Conservation (phyloP, 1,284 basidiomycete species). For the Cryptococcus sp. region DNA sequence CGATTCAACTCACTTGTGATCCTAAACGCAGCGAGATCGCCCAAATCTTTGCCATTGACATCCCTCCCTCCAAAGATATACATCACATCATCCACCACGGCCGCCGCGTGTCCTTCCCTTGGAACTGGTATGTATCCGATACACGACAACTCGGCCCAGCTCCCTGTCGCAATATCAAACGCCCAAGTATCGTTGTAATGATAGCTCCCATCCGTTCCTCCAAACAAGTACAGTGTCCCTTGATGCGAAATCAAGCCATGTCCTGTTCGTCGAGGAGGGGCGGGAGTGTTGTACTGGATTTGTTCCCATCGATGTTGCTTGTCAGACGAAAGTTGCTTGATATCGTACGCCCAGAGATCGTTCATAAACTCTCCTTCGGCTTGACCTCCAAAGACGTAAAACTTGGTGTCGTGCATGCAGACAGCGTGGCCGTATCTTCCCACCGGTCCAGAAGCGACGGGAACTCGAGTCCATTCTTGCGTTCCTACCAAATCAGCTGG, state of each 20-base stretch:
- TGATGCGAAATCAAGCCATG: constrained; percentile 83
- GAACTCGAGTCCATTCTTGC: constrained; percentile 85
- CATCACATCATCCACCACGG: constrained; percentile 94
- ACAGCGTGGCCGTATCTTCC: constrained; percentile 96
- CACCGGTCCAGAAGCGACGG: constrained; percentile 67
- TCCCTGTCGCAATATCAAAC: constrained; percentile 75
- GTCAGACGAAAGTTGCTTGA: constrained; percentile 57
- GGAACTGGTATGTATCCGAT: constrained; percentile 97
- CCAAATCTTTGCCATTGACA: constrained; percentile 92
- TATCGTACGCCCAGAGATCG: constrained; percentile 94
- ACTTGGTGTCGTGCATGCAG: constrained; percentile 83
- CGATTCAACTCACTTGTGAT: constrained; percentile 67
- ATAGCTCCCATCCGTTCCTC: constrained; percentile 95
- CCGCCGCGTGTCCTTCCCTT: constrained; percentile 92
- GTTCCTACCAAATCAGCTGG: constrained; percentile 54
- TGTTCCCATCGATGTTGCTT: constrained; percentile 65
- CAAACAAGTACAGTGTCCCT: constrained; percentile 89
- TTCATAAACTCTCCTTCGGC: constrained; percentile 93
- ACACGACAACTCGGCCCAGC: constrained; percentile 90
- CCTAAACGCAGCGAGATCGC: constrained; percentile 94
- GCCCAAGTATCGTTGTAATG: constrained; percentile 99
- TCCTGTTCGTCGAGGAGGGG: constrained; percentile 83
- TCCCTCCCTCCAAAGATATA: constrained; percentile 97
- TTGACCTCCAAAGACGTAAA: constrained; percentile 95
- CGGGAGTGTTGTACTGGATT: constrained; percentile 60